Conservation (phyloP, 1,284 basidiomycete species). For the Melanopsichium pennsylvanicum region DNA sequence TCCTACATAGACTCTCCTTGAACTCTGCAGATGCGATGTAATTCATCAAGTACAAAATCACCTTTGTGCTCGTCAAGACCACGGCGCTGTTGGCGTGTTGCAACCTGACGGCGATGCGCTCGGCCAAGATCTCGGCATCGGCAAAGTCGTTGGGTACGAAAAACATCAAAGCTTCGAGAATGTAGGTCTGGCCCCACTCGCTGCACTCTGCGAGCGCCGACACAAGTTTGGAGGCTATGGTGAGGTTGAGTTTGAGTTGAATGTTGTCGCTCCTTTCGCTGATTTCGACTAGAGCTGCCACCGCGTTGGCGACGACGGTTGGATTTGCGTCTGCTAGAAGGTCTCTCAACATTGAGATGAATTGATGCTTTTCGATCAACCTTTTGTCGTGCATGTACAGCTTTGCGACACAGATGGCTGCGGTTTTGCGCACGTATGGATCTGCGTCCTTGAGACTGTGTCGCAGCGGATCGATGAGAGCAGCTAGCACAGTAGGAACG, state of each 20-base stretch:
- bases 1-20: slow-evolving; percentile 89
- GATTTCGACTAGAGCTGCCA: slow-evolving; percentile 90
- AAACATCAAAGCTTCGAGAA: slow-evolving; percentile 89
- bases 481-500: slow-evolving; percentile 72
- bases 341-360: slow-evolving; percentile 84
- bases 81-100: slow-evolving; percentile 95
- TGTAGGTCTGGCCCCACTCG: slow-evolving; percentile 99
- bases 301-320: slow-evolving; percentile 92
- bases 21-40: slow-evolving; percentile 91
- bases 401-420: slow-evolving; percentile 89
- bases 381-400: slow-evolving; percentile 84
- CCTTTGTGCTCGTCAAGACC: slow-evolving; percentile 91
- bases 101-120: slow-evolving; percentile 87
- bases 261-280: slow-evolving; percentile 88
- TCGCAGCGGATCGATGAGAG: slow-evolving; percentile 82
- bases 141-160: slow-evolving; percentile 86
- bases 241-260: slow-evolving; percentile 79
- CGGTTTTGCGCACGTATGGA: slow-evolving; percentile 94
- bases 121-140: slow-evolving; percentile 92
- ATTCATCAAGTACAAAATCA: slow-evolving; percentile 96
- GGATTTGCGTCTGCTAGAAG: slow-evolving; percentile 91
- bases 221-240: slow-evolving; percentile 83
- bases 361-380: slow-evolving; percentile 82
- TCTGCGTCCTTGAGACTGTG: slow-evolving; percentile 88
- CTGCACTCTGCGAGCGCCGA: slow-evolving; percentile 86